phyloP scores from a whole-genome alignment of 75 land plant genomes.

The Cryptomeria japonica region DNA sequence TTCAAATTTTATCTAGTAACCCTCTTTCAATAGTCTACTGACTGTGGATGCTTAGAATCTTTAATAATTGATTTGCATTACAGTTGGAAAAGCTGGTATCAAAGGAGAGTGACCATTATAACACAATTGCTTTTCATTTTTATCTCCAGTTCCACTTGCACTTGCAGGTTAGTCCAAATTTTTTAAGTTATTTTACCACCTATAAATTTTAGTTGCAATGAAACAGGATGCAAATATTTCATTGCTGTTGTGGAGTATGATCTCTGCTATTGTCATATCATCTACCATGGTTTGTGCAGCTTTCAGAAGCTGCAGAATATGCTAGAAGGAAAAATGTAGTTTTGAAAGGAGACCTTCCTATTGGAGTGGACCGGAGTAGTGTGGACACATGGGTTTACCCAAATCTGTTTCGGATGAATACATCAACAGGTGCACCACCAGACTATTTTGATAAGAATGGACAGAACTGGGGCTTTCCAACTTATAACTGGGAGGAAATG shows the following conservation, averaged over 20 bases:
- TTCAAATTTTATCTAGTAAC: not conserved
- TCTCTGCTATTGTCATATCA: not conserved
- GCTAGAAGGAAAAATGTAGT: constrained; percentile 80
- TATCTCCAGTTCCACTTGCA: constrained; percentile 90
- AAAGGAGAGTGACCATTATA: constrained; percentile 68
- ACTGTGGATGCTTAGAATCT: not conserved
- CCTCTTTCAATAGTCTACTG: not conserved
- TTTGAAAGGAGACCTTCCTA: constrained; percentile 95
- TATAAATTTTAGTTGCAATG: not conserved
- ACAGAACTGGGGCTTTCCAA: constrained; percentile 99
- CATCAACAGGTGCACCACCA: constrained; percentile 98
- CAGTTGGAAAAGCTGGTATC: constrained; percentile 91
- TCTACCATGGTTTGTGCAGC: constrained; percentile 31
- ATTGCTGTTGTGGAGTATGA: not conserved
- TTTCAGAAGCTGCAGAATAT: constrained; percentile 89
- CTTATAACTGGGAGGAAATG: constrained; percentile 99
- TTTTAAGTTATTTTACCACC: not conserved
- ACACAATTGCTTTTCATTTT: constrained; percentile 72
- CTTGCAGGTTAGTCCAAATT: constrained; percentile 56
- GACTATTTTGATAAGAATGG: constrained; percentile 99
- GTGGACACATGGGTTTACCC: constrained; percentile 99
- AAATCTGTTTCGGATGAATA: constrained; percentile 92
- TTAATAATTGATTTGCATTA: constrained; percentile 19
- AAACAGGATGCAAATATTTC: constrained; percentile 9
- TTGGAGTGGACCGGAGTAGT: constrained; percentile 94